Base-by-base conservation (phyloP, 768 basidiomycete species). In the Kwoniella heveanensis region DNA sequence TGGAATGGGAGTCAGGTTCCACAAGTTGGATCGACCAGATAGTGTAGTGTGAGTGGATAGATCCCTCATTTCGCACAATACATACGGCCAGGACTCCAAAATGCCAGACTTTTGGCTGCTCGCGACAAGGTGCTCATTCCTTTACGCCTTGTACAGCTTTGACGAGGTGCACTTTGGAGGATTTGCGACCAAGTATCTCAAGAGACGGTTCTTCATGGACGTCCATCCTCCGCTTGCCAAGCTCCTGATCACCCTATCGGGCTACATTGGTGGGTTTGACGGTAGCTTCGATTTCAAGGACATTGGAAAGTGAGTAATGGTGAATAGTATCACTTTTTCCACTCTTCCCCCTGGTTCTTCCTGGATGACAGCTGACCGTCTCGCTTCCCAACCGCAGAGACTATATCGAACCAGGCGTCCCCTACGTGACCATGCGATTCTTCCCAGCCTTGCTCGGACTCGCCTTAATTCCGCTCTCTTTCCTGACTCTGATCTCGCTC, bases 91-190 rank as follows among this genome's bases (percentile, higher is more conserved):
- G n/a, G n/a, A n/a, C n/a, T n/a, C n/a, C n/a, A n/a, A n/a, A n/a
- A n/a, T n/a, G n/a, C n/a, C n/a, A n/a, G n/a, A n/a, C n/a, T n/a
- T n/a, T n/a, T n/a, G n/a, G n/a, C n/a, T n/a, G n/a, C n/a, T n/a
- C n/a, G n/a, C n/a, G n/a, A n/a, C n/a, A n/a, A n/a, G n/a, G n/a
- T n/a, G n/a, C n/a, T n/a, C n/a, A n/a, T n/a, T n/a, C n/a, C n/a
- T n/a, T n/a, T n/a, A n/a, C n/a, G n/a, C 12, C 57, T 62, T 56
- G 57, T 26, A 15, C 72, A 96, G 94, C 47, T 98, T 98, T 79
- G 95, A 98, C 77, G 95, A 98, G 80, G 95, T 97, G 0, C 95
- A 98, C 79, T 98, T 98, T 79, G 95, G 95, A 64, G 96, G 96
- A 80, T 98, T 98, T 76, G 92, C 95, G 6, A 84, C 86, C 51